Conservation (phyloP, 2,329 filamentous ascomycete species). For the Blastomyces parvus region DNA sequence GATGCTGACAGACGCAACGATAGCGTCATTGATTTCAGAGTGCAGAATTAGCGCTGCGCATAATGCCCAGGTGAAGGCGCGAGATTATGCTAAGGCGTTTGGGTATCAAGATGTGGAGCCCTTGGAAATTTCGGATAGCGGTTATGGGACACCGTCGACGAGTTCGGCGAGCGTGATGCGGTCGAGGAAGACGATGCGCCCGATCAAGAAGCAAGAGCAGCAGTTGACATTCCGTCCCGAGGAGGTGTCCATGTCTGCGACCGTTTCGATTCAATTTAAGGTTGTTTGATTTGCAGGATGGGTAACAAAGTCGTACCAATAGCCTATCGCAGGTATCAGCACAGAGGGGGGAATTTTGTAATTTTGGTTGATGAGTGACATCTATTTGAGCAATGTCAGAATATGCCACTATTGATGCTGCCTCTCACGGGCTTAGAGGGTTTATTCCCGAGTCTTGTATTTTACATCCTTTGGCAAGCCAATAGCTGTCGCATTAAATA, state of each 20-base stretch:
- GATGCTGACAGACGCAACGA: slow-evolving; percentile 3
- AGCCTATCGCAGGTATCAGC: background rate
- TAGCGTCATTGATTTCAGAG: background rate
- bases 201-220: background rate
- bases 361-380: background rate
- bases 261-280: background rate
- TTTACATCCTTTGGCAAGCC: background rate
- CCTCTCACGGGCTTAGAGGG: background rate
- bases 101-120: background rate
- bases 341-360: background rate
- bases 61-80: background rate
- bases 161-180: background rate
- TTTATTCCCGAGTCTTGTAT: background rate
- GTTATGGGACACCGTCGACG: background rate
- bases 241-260: background rate
- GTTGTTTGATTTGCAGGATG: background rate
- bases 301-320: background rate
- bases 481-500: background rate
- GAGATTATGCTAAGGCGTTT: slow-evolving; percentile 4
- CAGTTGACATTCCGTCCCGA: background rate
- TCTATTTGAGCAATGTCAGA: background rate
- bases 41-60: background rate
- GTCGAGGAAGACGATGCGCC: background rate
- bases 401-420: background rate
- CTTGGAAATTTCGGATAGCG: background rate